Evolutionary conservation across 768 basidiomycete species (phyloP), one percentile per base, ranked within the genome.

Genomic region (Suillus weaverae): DNA sequence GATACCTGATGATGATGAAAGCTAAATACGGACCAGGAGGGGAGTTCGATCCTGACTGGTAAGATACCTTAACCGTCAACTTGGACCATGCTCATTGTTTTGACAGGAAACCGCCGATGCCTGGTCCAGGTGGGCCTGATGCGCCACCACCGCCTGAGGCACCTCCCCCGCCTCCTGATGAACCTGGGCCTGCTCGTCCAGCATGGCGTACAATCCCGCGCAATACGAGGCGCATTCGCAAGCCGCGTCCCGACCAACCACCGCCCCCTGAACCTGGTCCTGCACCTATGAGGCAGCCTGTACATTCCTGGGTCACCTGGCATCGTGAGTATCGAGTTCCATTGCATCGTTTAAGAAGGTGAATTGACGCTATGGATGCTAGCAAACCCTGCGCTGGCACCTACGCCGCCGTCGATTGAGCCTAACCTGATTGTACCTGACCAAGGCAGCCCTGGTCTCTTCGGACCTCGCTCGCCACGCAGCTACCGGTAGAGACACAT

Each of bases 31-130:
- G 88, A 6, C 87, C 91, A n/a, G 92, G 91, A 63, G 93, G 93
- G 60, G 89, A 92, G 74, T 95, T 90, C 71, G 89, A 93, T 70
- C 84, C 89, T 9, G 87, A 91, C n/a, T 94, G 93, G 92, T 87
- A 43, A 67, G 77, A 60, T 30, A 20, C n/a, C 62, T 7, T 26
- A 26, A 43, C 7, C 8, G 39, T 63, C 48, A 30, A 9, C 44
- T 67, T 62, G 62, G 39, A 62, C 38, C n/a, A 56, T n/a, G 46
- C 66, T 65, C 33, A 60, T 20, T 41, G 64, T 50, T n/a, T 26
- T 22, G 44, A 22, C 55, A 82, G 81, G 83, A 80, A 78, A 77
- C 85, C 85, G n/a, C 80, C 76, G 16, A 69, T 72, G 66, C 66
- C 80, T 41, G 78, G 77, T 38, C 77, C 77, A 32, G 75, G 78